phyloP scores from a whole-genome alignment of 345 rosid species.

The Firmiana major region DNA sequence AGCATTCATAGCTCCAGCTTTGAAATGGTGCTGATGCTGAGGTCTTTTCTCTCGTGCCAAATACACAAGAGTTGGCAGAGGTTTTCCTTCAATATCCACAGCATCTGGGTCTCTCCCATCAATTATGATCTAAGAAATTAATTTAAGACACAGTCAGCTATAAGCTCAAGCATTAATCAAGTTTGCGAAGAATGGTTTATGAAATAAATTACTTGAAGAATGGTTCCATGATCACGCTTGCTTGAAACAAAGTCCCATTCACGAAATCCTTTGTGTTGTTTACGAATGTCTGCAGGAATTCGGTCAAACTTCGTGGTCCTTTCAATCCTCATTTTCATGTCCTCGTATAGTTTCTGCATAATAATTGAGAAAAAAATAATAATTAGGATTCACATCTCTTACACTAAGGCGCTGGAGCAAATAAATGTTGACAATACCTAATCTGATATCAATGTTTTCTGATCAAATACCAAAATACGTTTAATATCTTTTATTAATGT shows the following conservation, averaged over 20 bases:
- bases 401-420: no score
- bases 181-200: no score
- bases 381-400: no score
- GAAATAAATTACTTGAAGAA: background rate
- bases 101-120: background rate
- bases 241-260: background rate
- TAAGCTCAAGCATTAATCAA: no score
- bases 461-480: no score
- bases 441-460: no score
- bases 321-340: background rate
- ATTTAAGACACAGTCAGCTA: background rate
- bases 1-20: constrained; percentile 13
- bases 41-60: background rate
- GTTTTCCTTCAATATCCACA: background rate
- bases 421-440: no score
- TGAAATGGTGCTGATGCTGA: constrained; percentile 1
- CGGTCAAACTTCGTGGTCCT: background rate
- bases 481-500: no score
- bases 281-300: background rate
- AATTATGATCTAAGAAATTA: background rate
- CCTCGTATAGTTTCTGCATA: background rate
- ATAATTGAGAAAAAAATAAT: no score
- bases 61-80: constrained; percentile 4
- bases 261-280: background rate
- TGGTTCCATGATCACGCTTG: background rate